Percentiles rank a stretch among this genome's conserved stretches.
These are phyloP conservation scores for Mycosarcoma maydis DNA, from an alignment of 1,284 basidiomycete species.

Conservation along the genomic window DNA sequence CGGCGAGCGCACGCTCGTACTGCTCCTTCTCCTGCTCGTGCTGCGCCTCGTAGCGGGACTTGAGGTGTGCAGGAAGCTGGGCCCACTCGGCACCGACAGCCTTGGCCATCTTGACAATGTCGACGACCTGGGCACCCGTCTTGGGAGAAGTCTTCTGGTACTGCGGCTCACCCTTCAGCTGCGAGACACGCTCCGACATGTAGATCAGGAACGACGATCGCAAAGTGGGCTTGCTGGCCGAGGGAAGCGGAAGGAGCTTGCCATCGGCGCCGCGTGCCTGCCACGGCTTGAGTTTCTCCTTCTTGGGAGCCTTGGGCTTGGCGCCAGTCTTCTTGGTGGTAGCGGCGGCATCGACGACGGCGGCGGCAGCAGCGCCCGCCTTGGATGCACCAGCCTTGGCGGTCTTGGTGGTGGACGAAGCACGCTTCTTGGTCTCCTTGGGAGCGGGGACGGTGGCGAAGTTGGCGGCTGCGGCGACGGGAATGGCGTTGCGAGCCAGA, in stretches of 20 bases:
- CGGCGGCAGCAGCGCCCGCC: conserved; percentile 13
- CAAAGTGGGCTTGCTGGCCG: conserved; percentile 58
- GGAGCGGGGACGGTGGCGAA: conserved; percentile 32
- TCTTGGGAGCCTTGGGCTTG: conserved; percentile 49
- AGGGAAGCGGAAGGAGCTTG: conserved; percentile 60
- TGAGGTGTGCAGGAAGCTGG: conserved; percentile 37
- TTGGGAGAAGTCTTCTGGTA: conserved; percentile 49
- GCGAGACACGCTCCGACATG: conserved; percentile 52
- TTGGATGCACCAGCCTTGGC: conserved; percentile 30
- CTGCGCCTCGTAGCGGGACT: conserved; percentile 47
- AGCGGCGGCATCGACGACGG: conserved; percentile 16
- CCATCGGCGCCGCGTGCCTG: conserved; percentile 52
- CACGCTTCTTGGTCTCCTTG: conserved; percentile 47
- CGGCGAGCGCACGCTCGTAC: conserved; percentile 53
- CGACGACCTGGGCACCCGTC: conserved; percentile 49
- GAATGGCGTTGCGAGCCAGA: conserved; percentile 31
- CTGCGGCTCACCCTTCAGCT: conserved; percentile 45
- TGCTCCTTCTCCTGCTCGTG: conserved; percentile 48
- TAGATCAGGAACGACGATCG: conserved; percentile 56
- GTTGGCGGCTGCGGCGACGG: conserved; percentile 30
- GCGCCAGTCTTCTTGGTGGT: conserved; percentile 35
- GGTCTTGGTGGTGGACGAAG: conserved; percentile 44
- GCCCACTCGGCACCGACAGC: conserved; percentile 56
- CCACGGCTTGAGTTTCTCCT: conserved; percentile 59
- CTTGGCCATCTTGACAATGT: conserved; percentile 49